Percentiles rank a stretch among this genome's conserved stretches.
Conservation (phyloP, 768 basidiomycete genomes). For the Auricularia sp. region DNA sequence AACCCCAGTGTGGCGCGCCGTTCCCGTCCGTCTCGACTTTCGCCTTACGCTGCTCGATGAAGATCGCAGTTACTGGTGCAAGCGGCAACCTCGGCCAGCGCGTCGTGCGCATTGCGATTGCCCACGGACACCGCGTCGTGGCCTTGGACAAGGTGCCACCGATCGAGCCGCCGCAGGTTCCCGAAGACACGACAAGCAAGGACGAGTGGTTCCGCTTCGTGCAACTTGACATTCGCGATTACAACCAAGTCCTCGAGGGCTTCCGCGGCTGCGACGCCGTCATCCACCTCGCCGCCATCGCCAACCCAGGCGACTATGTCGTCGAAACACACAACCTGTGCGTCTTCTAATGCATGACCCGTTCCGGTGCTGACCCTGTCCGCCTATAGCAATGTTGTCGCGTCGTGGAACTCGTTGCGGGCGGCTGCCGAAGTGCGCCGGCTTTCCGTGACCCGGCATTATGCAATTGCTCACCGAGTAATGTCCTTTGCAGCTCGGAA, state of each 20-base stretch:
- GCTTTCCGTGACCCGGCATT: not conserved
- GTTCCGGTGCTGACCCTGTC: not conserved
- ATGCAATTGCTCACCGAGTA: not conserved
- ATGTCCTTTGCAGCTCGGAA: conserved; percentile 35
- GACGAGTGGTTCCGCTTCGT: conserved; percentile 30
- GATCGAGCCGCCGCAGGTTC: not conserved
- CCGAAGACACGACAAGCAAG: not conserved
- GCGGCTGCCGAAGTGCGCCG: conserved; percentile 50
- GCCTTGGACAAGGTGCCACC: conserved; percentile 37
- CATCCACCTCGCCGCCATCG: conserved; percentile 43
- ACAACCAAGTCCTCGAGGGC: conserved; percentile 33
- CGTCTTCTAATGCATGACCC: conserved; percentile 8
- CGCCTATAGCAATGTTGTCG: conserved; percentile 48
- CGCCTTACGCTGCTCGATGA: conserved; percentile 25
- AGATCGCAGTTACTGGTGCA: conserved; percentile 50
- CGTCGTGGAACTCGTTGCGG: conserved; percentile 62
- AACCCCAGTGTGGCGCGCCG: not conserved
- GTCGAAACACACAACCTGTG: conserved; percentile 51
- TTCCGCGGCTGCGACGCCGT: conserved; percentile 48
- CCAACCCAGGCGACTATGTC: conserved; percentile 43
- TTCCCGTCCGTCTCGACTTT: not conserved
- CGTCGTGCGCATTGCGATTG: conserved; percentile 42
- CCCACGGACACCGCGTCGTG: conserved; percentile 39
- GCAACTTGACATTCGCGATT: conserved; percentile 39
- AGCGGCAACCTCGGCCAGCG: conserved; percentile 47